Evolutionary conservation across 768 basidiomycete species (phyloP).

Genomic region (Paxillus involutus): DNA sequence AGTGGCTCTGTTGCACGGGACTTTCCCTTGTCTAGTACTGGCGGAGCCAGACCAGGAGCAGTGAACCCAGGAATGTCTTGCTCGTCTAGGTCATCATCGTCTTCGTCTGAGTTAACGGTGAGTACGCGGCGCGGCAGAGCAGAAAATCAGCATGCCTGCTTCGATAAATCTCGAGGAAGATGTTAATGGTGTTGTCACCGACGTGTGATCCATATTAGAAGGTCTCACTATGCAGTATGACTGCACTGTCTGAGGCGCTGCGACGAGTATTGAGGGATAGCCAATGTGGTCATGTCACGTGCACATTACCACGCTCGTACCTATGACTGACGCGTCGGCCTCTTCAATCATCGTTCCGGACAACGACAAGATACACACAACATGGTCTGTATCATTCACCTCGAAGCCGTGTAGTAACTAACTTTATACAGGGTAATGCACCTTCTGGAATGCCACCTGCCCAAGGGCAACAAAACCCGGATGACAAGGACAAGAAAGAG

Average conservation of each 20-base stretch:
- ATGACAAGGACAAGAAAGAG: conserved; percentile 47
- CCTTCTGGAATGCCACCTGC: conserved; percentile 57
- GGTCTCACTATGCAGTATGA: no score
- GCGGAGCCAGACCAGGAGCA: conserved; percentile 54
- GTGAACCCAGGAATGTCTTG: conserved; percentile 79
- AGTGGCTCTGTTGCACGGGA: conserved; percentile 57
- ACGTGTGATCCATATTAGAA: conserved; percentile 20
- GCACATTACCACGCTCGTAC: conserved; percentile 27
- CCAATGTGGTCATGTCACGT: conserved; percentile 13
- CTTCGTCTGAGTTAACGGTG: conserved; percentile 50
- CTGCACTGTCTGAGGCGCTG: no score
- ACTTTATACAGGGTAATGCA: conserved; percentile 62
- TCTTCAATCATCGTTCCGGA: background rate
- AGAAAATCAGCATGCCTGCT: conserved; percentile 50
- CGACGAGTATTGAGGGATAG: no score
- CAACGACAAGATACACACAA: conserved; percentile 5
- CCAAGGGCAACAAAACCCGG: conserved; percentile 46
- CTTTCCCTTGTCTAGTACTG: conserved; percentile 66
- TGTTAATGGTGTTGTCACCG: conserved; percentile 48
- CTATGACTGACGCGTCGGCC: conserved; percentile 53
- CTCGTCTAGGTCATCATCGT: conserved; percentile 84
- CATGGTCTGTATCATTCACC: conserved; percentile 22
- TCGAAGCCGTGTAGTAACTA: background rate
- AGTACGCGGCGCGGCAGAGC: background rate
- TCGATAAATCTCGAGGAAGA: conserved; percentile 78